A percentile compares a stretch with the other conserved stretches of the same genome.
Conservation (phyloP, 2,329 filamentous ascomycete species). For the Neonectria coccinea region DNA sequence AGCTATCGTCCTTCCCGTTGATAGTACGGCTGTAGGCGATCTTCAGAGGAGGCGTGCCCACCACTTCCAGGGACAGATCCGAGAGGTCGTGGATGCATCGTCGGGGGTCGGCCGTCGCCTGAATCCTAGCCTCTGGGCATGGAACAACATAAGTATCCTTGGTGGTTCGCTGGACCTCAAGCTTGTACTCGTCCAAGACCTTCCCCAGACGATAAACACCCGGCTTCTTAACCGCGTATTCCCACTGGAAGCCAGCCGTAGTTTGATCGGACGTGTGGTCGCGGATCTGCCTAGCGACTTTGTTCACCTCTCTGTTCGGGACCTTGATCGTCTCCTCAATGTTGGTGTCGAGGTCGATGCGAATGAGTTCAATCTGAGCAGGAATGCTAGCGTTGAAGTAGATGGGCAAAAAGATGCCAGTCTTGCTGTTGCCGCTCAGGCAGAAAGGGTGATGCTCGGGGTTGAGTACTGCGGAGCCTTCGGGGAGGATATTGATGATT, state of each 20-base stretch:
- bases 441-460: slow-evolving; percentile 85
- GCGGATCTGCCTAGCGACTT: slow-evolving; percentile 76
- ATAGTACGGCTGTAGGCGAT: slow-evolving; percentile 92
- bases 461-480: slow-evolving; percentile 93
- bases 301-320: slow-evolving; percentile 77
- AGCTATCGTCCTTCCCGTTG: slow-evolving; percentile 84
- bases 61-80: slow-evolving; percentile 83
- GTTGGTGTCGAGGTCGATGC: slow-evolving; percentile 85
- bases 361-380: slow-evolving; percentile 87
- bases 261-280: slow-evolving; percentile 73
- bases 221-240: slow-evolving; percentile 83
- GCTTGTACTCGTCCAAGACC: slow-evolving; percentile 92
- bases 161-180: slow-evolving; percentile 84
- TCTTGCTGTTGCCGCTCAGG: slow-evolving; percentile 72
- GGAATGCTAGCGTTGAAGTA: slow-evolving; percentile 95
- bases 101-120: slow-evolving; percentile 67
- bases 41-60: slow-evolving; percentile 90
- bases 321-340: slow-evolving; percentile 84
- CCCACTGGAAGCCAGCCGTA: slow-evolving; percentile 73
- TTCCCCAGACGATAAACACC: slow-evolving; percentile 87
- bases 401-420: slow-evolving; percentile 78
- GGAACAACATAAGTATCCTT: slow-evolving; percentile 86
- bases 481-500: slow-evolving; percentile 96
- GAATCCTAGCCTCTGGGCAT: slow-evolving; percentile 84
- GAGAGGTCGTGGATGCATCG: slow-evolving; percentile 91